Percentiles rank a stretch among this genome's conserved stretches.
These are phyloP conservation scores for Microbotryomycetes sp. DNA, from an alignment of 1,284 basidiomycete genomes.

Conservation along the genomic window DNA sequence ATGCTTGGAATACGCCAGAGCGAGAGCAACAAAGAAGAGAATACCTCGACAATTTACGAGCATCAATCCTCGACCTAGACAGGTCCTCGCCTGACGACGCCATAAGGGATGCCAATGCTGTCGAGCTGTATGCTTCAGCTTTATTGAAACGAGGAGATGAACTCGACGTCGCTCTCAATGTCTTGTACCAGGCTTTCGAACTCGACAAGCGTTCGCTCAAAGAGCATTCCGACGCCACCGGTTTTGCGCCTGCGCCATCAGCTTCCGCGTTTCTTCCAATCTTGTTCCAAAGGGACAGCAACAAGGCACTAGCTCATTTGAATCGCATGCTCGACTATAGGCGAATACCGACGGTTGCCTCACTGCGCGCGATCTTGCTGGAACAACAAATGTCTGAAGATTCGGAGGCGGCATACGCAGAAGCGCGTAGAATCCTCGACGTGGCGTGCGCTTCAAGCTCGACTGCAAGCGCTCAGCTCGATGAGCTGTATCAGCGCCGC, in stretches of 20 bases:
- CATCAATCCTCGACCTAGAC: too few relatives aligned
- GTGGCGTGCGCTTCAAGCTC: constrained; percentile 7
- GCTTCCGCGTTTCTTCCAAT: background rate
- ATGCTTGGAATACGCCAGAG: background rate
- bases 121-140: too few relatives aligned
- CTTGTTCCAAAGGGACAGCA: background rate
- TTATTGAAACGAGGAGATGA: too few relatives aligned
- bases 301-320: background rate
- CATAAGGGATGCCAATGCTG: too few relatives aligned
- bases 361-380: background rate
- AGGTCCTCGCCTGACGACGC: too few relatives aligned
- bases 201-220: background rate
- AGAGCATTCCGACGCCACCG: too few relatives aligned
- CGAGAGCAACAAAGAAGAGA: background rate
- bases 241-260: too few relatives aligned
- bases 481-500: constrained; percentile 13
- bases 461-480: background rate
- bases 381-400: background rate
- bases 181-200: background rate
- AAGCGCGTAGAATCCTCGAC: constrained; percentile 18
- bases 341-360: background rate
- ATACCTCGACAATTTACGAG: too few relatives aligned
- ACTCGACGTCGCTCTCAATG: background rate
- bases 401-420: constrained; percentile 14
- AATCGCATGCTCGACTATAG: background rate